phyloP scores from a whole-genome alignment of 805 yeast genomes.

The Kodamaea hsintzibuensis region DNA sequence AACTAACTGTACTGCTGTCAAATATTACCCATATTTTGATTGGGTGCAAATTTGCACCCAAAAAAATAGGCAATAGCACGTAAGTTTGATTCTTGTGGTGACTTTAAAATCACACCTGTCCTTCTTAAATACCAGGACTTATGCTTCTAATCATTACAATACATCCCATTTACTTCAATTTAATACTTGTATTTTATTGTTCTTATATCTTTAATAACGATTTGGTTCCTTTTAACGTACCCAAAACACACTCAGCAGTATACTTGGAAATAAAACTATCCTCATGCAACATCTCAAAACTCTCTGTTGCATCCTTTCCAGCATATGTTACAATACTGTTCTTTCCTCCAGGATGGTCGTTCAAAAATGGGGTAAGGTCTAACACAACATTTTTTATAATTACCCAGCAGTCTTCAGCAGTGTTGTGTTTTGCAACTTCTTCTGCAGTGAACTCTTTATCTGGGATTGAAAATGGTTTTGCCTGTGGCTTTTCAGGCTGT shows the following conservation, averaged over 20 bases:
- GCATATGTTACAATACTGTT: constrained; percentile 45
- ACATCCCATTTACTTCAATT: too few relatives aligned
- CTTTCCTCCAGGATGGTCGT: constrained; percentile 59
- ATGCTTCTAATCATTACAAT: too few relatives aligned
- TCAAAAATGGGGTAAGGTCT: constrained; percentile 46
- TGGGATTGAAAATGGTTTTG: constrained; percentile 39
- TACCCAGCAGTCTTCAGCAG: constrained; percentile 52
- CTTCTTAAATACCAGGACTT: too few relatives aligned
- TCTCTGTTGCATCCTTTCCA: constrained; percentile 51
- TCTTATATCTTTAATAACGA: constrained; percentile 38
- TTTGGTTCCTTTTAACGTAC: constrained; percentile 47
- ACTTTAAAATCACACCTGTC: too few relatives aligned
- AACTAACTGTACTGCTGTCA: neutral
- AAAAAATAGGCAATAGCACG: neutral
- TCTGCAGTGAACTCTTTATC: constrained; percentile 45
- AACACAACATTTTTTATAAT: constrained; percentile 53
- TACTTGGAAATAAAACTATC: constrained; percentile 54
- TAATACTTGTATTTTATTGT: neutral
- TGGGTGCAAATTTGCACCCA: neutral
- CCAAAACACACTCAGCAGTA: constrained; percentile 50
- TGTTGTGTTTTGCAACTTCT: constrained; percentile 51
- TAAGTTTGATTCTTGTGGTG: too few relatives aligned
- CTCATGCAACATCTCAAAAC: constrained; percentile 56
- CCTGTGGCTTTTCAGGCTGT: neutral
- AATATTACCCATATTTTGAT: neutral